Evolutionary conservation across 1,139 yeast genomes (phyloP), one percentile per base, ranked within the genome.

Genomic region (Lizanozyma gosingica): DNA sequence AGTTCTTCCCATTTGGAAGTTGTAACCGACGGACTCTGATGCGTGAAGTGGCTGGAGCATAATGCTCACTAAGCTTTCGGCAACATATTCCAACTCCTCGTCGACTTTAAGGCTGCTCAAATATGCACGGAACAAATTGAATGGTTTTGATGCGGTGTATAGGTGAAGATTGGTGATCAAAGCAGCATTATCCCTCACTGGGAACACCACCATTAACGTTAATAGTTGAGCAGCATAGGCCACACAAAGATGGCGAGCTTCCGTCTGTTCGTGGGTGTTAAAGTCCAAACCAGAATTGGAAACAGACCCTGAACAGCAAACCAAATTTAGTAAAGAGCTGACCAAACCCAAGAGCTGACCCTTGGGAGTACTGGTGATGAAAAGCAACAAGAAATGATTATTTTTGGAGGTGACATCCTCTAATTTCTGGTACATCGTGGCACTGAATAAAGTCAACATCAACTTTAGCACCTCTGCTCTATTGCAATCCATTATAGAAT

Each of bases 391-490:
- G 55, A 77, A 84, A 38, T 68, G 65, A 17, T 82, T 78, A 1
- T 90, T 90, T 2, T 55, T 50, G 0, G 66, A 46, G 0, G 76
- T 73, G 6, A 77, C 56, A 33, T 57, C 56, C n/a, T 71, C 54
- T 1, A 79, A 69, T 1, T 62, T 50, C 2, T 56, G 57, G 54
- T 86, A 88, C 39, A 88, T 56, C 9, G 81, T 68, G 38, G 71
- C 73, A 0, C 95, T 83, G 17, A 76, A 67, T n/a, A 90, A 59
- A 0, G 82, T 68, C 4, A 84, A 51, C 9, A 90, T 44, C 11
- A 87, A 61, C 41, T 83, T 67, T 35, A 92, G 52, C 2, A 85
- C 63, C 48, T 85, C 94, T 3, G 79, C 58, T 48, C 95, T 70
- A 55, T 84, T 79, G 22, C 79, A 60, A 46, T 85, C 94, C 43